Evolutionary conservation across 306 rosid genomes (phyloP).

Genomic region (Dryas alaskensis): DNA sequence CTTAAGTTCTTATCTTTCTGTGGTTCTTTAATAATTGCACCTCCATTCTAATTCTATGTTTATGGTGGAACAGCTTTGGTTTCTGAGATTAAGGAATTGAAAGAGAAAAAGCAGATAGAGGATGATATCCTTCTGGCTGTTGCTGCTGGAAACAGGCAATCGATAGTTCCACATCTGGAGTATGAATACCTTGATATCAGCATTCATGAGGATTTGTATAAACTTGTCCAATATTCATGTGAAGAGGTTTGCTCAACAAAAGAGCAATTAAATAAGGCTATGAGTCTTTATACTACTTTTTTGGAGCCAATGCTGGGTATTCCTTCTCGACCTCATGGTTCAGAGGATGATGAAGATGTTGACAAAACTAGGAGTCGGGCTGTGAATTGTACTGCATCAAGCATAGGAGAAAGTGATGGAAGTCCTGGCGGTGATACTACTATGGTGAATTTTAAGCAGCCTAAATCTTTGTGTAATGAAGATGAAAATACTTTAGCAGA

Average conservation of each 20-base stretch:
- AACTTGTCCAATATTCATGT: conserved; percentile 79
- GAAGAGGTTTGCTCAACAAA: conserved; percentile 77
- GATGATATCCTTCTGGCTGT: conserved; percentile 72
- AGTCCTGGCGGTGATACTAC: conserved; percentile 47
- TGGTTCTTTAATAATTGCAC: conserved; percentile 2
- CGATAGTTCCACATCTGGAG: conserved; percentile 72
- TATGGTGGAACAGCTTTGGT: conserved; percentile 63
- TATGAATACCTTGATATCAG: conserved; percentile 65
- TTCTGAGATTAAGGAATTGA: conserved; percentile 84
- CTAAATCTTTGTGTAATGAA: conserved; percentile 49
- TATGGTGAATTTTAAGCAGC: conserved; percentile 42
- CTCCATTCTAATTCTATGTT: conserved; percentile 21
- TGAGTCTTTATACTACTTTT: conserved; percentile 80
- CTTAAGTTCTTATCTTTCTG: conserved; percentile 6
- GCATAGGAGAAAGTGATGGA: conserved; percentile 50
- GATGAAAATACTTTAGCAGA: conserved; percentile 49
- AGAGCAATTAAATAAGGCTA: conserved; percentile 70
- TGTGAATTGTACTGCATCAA: conserved; percentile 42
- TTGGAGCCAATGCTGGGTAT: conserved; percentile 88
- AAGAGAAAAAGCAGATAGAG: conserved; percentile 81
- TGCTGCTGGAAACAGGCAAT: conserved; percentile 81
- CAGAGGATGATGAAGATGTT: conserved; percentile 56
- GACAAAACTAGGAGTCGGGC: conserved; percentile 39
- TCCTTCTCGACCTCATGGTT: conserved; percentile 53
- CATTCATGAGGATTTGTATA: conserved; percentile 83